phyloP scores from a whole-genome alignment of 2,329 filamentous ascomycete species.

The Ceratocystis colombiana region DNA sequence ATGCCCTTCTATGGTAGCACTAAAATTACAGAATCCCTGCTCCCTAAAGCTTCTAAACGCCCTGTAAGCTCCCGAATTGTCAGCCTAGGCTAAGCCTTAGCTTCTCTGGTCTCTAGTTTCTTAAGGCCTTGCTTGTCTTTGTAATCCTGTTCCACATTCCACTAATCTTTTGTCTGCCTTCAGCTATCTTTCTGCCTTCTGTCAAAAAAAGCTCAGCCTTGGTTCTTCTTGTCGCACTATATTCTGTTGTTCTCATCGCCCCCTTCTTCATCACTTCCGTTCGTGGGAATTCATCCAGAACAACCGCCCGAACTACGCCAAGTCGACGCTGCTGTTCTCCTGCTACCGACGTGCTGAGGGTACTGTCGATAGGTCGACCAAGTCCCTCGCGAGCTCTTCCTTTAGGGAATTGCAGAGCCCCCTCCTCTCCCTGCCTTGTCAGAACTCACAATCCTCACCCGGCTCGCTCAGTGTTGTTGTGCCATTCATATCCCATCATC shows the following conservation, averaged over 20 bases:
- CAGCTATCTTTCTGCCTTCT: slow-evolving; percentile 16
- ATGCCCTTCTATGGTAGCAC: neutral
- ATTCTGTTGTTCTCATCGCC: neutral
- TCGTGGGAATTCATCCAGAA: neutral
- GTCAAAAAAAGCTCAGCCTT: slow-evolving; percentile 15
- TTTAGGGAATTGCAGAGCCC: neutral
- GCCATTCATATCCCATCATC: neutral
- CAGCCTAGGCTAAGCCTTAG: neutral
- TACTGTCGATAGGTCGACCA: neutral
- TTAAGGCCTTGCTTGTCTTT: slow-evolving; percentile 1
- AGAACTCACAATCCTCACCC: neutral
- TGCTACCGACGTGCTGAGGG: neutral
- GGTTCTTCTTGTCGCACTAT: neutral
- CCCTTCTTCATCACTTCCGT: slow-evolving; percentile 5
- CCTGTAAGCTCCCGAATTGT: neutral
- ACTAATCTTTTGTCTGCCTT: neutral
- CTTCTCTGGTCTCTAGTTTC: neutral
- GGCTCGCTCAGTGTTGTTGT: neutral
- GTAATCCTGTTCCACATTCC: slow-evolving; percentile 26
- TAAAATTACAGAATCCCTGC: neutral
- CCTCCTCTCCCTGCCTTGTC: neutral
- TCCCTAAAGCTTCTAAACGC: neutral
- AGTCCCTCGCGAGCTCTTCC: neutral
- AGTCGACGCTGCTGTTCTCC: neutral
- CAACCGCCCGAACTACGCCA: neutral